Evolutionary conservation across 192 early-diverging fungal species (phyloP).

Genomic region (Linnemannia hyalina): DNA sequence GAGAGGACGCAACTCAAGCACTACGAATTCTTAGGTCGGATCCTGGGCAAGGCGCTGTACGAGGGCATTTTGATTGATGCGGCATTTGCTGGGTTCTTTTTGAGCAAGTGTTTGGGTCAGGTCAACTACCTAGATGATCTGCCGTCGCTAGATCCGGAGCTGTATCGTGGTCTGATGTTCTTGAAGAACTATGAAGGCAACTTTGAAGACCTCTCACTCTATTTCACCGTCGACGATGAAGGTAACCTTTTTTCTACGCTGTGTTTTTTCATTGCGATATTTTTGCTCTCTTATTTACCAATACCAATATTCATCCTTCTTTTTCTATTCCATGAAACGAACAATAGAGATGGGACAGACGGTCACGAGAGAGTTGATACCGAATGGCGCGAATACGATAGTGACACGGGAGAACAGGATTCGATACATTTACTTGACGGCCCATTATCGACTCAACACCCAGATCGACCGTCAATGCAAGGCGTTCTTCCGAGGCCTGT

Average conservation of each 20-base stretch:
- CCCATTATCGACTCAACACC: conserved; percentile 88
- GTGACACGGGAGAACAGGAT: conserved; percentile 92
- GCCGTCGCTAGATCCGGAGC: conserved; percentile 81
- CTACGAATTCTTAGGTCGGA: conserved; percentile 82
- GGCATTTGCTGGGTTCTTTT: conserved; percentile 87
- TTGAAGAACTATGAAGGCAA: conserved; percentile 81
- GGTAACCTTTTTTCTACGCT: conserved; percentile 46
- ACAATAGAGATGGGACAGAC: conserved; percentile 57
- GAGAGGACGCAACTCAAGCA: conserved; percentile 68
- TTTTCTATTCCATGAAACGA: background rate
- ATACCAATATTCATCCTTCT: background rate
- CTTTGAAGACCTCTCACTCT: conserved; percentile 78
- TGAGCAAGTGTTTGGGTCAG: conserved; percentile 77
- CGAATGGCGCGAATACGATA: conserved; percentile 77
- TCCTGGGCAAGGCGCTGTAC: conserved; percentile 89
- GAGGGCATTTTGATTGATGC: conserved; percentile 88
- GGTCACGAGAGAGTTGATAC: conserved; percentile 78
- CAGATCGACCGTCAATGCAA: conserved; percentile 82
- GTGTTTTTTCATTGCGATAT: conserved; percentile 1
- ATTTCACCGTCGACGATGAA: conserved; percentile 77
- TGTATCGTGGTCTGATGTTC: conserved; percentile 80
- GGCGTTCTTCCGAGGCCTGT: conserved; percentile 90
- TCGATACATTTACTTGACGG: conserved; percentile 88
- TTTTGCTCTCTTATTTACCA: background rate
- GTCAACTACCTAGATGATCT: conserved; percentile 73